Conservation (phyloP, 192 early-diverging fungal species). For the Gryganskiella cystojenkinii region DNA sequence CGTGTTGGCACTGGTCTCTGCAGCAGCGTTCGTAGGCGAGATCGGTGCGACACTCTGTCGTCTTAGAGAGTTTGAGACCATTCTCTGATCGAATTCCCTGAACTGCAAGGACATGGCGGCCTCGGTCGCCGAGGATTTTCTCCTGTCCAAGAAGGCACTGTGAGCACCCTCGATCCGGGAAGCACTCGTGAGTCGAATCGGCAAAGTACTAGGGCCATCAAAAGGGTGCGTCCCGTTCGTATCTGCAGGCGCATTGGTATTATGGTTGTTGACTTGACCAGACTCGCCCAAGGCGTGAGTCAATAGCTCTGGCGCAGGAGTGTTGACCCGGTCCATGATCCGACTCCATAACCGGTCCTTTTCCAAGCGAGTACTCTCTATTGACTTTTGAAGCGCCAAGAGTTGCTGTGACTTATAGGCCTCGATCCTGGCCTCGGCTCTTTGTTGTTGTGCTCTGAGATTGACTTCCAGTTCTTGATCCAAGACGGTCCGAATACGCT, state of each 20-base stretch:
- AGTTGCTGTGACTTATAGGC: slow-evolving; percentile 49
- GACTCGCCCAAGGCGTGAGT: background rate
- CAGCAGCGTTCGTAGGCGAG: background rate
- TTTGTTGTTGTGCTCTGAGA: slow-evolving; percentile 33
- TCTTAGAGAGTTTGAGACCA: slow-evolving; percentile 35
- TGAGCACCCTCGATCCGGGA: slow-evolving; percentile 25
- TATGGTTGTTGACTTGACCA: background rate
- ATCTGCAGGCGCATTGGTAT: slow-evolving; percentile 9
- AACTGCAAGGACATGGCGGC: slow-evolving; percentile 43
- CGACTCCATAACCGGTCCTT: slow-evolving; percentile 36
- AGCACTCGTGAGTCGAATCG: slow-evolving; percentile 36
- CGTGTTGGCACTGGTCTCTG: slow-evolving; percentile 22
- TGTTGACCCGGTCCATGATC: slow-evolving; percentile 23
- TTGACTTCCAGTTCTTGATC: slow-evolving; percentile 45
- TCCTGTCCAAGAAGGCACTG: slow-evolving; percentile 25
- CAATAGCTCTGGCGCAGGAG: slow-evolving; percentile 9
- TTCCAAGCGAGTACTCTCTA: slow-evolving; percentile 29
- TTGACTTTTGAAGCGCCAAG: slow-evolving; percentile 26
- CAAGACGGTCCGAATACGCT: slow-evolving; percentile 27
- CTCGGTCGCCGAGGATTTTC: slow-evolving; percentile 24
- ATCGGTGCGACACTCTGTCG: slow-evolving; percentile 35
- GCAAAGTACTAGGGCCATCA: slow-evolving; percentile 31
- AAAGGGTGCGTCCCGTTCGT: slow-evolving; percentile 18
- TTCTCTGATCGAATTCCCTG: slow-evolving; percentile 42
- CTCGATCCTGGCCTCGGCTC: slow-evolving; percentile 45